These are phyloP conservation scores for Rhodotorula babjevae DNA, from an alignment of 768 basidiomycete species.

Conservation along the genomic window DNA sequence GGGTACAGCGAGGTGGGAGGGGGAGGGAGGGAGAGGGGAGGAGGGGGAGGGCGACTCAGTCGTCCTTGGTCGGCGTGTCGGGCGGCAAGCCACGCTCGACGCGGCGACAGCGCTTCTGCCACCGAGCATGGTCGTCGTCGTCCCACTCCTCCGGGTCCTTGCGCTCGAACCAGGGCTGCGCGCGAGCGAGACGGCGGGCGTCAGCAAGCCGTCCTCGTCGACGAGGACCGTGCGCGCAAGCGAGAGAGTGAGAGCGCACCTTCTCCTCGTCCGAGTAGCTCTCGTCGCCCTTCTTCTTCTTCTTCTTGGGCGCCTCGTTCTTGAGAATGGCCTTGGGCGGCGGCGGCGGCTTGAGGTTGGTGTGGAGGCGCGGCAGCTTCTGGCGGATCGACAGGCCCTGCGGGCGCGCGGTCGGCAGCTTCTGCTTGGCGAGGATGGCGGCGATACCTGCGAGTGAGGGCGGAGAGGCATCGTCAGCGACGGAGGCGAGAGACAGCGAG, in stretches of 20 bases:
- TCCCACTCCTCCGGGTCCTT: constrained; percentile 33
- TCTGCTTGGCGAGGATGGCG: constrained; percentile 15
- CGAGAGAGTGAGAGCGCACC: constrained; percentile 4
- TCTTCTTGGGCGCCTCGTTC: constrained; percentile 21
- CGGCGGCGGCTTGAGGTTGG: constrained; percentile 34
- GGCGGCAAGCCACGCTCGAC: constrained; percentile 21
- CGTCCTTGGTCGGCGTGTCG: not conserved
- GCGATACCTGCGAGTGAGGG: constrained; percentile 17
- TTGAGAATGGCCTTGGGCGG: constrained; percentile 9
- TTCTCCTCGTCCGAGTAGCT: constrained; percentile 41
- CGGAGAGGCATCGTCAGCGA: not conserved
- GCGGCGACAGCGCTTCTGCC: constrained; percentile 14
- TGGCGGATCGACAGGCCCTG: constrained; percentile 19
- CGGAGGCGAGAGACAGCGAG: not conserved
- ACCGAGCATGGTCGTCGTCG: constrained; percentile 14
- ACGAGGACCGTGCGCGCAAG: not conserved
- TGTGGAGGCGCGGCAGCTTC: constrained; percentile 25
- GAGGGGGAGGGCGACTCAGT: too few species aligned
- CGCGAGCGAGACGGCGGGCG: too few species aligned
- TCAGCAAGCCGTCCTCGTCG: too few species aligned
- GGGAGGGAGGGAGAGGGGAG: too few species aligned
- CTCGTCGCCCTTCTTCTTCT: constrained; percentile 36
- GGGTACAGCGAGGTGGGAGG: too few species aligned
- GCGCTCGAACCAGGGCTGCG: constrained; percentile 29
- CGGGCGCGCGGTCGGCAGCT: constrained; percentile 7